Percentiles rank a stretch among this genome's conserved stretches.
Evolutionary conservation across 495 filamentous ascomycete species (phyloP).

Genomic region (Sphaerosporella brunnea): DNA sequence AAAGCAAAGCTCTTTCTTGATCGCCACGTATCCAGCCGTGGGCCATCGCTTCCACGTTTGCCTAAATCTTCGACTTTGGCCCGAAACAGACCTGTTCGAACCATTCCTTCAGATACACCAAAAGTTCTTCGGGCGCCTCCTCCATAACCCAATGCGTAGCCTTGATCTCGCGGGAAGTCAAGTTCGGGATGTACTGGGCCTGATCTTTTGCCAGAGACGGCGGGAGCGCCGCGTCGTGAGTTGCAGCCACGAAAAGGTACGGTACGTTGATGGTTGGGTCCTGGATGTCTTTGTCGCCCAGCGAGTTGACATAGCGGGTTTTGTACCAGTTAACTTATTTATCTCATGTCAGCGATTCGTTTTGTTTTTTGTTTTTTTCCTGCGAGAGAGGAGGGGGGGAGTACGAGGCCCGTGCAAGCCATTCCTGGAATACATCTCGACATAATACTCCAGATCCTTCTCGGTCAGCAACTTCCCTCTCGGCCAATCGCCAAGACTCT

Average conservation of each 20-base stretch:
- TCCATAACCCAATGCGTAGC: slow-evolving; percentile 53
- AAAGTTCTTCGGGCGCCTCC: slow-evolving; percentile 42
- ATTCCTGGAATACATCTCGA: slow-evolving; percentile 45
- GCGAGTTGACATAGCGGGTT: slow-evolving; percentile 47
- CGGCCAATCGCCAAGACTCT: slow-evolving; percentile 34
- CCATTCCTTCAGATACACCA: slow-evolving; percentile 16
- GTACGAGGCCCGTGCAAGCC: slow-evolving; percentile 60
- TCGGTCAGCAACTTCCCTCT: slow-evolving; percentile 40
- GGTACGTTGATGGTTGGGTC: slow-evolving; percentile 32
- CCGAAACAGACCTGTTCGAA: slow-evolving; percentile 14
- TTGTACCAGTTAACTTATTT: slow-evolving; percentile 67
- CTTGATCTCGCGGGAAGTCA: slow-evolving; percentile 41
- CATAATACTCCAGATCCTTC: slow-evolving; percentile 63
- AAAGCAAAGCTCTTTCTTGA: too few relatives aligned
- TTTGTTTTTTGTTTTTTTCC: background rate
- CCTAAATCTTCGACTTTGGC: slow-evolving; percentile 11
- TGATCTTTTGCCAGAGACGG: slow-evolving; percentile 48
- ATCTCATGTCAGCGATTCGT: too few relatives aligned
- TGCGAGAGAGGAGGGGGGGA: slow-evolving; percentile 9
- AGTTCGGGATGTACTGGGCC: slow-evolving; percentile 42
- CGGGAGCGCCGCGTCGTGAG: slow-evolving; percentile 48
- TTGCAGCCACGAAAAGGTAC: slow-evolving; percentile 54
- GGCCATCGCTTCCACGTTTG: too few relatives aligned
- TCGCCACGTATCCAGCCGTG: too few relatives aligned
- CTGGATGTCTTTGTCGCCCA: slow-evolving; percentile 46